phyloP scores from a whole-genome alignment of 495 filamentous ascomycete species.

The Trichoderma asperelloides region DNA sequence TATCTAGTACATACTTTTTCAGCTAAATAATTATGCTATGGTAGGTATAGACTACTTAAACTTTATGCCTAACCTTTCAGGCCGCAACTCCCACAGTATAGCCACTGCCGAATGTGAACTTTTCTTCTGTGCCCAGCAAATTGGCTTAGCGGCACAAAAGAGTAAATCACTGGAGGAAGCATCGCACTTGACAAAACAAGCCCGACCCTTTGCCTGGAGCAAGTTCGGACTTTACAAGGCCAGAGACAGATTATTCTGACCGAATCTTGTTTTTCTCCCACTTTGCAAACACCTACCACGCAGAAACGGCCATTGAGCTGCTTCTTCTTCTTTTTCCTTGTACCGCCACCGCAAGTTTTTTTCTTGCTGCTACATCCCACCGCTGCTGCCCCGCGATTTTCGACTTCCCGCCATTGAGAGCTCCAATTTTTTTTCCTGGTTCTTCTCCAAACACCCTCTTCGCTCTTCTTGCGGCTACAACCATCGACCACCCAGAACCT shows the following conservation, averaged over 20 bases:
- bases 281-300: neutral
- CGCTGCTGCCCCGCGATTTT: constrained; percentile 7
- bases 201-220: neutral
- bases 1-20: no score
- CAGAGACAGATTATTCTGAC: neutral
- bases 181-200: neutral
- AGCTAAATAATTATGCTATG: no score
- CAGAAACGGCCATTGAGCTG: neutral
- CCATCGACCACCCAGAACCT: neutral
- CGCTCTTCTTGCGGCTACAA: neutral
- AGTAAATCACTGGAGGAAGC: no score
- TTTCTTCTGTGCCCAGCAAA: neutral
- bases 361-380: neutral
- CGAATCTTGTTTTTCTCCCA: neutral
- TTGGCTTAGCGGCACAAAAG: neutral
- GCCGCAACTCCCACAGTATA: neutral
- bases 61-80: neutral
- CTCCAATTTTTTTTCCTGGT: neutral
- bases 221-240: neutral
- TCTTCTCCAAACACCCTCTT: neutral
- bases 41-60: no score
- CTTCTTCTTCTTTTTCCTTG: neutral
- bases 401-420: neutral
- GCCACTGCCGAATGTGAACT: neutral
- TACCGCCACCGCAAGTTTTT: neutral